A percentile compares a stretch with the other conserved stretches of the same genome.
These are phyloP conservation scores for Diversispora epigaea DNA, from an alignment of 192 early-diverging fungal genomes.

Conservation along the genomic window DNA sequence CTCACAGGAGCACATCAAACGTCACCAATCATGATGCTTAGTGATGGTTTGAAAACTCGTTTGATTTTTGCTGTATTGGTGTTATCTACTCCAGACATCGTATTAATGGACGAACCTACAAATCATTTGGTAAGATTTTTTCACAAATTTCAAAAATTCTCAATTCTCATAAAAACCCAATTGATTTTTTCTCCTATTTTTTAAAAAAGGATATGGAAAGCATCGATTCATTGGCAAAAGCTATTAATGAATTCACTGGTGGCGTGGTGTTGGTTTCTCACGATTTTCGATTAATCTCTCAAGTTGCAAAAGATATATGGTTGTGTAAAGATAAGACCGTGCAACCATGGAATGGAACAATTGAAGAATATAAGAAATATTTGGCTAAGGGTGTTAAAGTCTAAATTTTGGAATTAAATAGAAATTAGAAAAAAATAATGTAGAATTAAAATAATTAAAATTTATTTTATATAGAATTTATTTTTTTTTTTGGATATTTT, in stretches of 20 bases:
- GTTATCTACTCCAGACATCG: conserved; percentile 84
- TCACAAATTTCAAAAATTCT: conserved; percentile 25
- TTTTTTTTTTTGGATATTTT: no score
- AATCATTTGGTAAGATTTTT: conserved; percentile 78
- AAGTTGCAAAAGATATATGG: conserved; percentile 95
- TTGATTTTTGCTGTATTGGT: conserved; percentile 96
- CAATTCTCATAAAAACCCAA: neutral
- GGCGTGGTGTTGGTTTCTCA: conserved; percentile 98
- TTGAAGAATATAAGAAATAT: conserved; percentile 89
- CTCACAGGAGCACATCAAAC: conserved; percentile 92
- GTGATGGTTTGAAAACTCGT: conserved; percentile 93
- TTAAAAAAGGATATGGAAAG: conserved; percentile 66
- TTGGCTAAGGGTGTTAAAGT: conserved; percentile 77
- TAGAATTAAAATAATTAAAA: no score
- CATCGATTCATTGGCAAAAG: conserved; percentile 92
- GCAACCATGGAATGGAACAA: conserved; percentile 74
- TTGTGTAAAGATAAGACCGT: conserved; percentile 85
- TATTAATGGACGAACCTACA: conserved; percentile 98
- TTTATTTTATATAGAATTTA: no score
- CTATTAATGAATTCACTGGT: conserved; percentile 93
- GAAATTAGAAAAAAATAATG: no score
- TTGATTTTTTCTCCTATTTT: neutral
- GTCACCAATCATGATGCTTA: conserved; percentile 82
- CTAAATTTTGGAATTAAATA: conserved; percentile 30
- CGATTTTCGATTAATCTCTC: conserved; percentile 97